A percentile compares a stretch with the other conserved stretches of the same genome.
phyloP scores from a whole-genome alignment of 257 asterid species.

The Gentiana dahurica region DNA sequence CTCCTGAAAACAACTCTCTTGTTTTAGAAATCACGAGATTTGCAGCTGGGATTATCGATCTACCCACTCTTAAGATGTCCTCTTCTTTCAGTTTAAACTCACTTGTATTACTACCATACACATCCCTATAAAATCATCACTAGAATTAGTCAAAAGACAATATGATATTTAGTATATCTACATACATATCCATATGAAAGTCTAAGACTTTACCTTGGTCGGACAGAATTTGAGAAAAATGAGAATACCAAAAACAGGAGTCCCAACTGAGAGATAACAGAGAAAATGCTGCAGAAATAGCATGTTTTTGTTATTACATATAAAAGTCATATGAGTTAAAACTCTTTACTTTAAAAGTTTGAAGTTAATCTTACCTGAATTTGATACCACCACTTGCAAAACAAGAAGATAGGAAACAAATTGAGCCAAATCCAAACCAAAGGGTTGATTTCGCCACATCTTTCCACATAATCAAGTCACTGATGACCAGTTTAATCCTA shows the following conservation, averaged over 20 bases:
- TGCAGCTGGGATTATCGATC: conserved; percentile 62
- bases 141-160: not conserved
- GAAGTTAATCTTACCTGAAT: conserved; percentile 44
- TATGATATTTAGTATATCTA: not conserved
- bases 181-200: not conserved
- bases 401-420: conserved; percentile 76
- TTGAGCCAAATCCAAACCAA: conserved; percentile 91
- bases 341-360: not conserved
- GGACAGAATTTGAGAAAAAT: conserved; percentile 61
- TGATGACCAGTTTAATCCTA: conserved; percentile 36
- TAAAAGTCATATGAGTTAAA: not conserved
- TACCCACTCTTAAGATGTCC: conserved; percentile 53
- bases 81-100: conserved; percentile 66
- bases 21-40: conserved; percentile 55
- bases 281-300: conserved; percentile 55
- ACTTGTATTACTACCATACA: conserved; percentile 16
- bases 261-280: conserved; percentile 69
- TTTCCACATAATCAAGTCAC: conserved; percentile 83
- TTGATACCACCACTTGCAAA: conserved; percentile 46
- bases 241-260: conserved; percentile 57
- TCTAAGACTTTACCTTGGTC: conserved; percentile 44
- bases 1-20: conserved; percentile 75
- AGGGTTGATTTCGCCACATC: conserved; percentile 91
- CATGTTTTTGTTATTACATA: not conserved
- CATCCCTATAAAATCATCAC: conserved; percentile 29